Base-by-base conservation (phyloP, 257 asterid species). In the Cordia subcordata region DNA sequence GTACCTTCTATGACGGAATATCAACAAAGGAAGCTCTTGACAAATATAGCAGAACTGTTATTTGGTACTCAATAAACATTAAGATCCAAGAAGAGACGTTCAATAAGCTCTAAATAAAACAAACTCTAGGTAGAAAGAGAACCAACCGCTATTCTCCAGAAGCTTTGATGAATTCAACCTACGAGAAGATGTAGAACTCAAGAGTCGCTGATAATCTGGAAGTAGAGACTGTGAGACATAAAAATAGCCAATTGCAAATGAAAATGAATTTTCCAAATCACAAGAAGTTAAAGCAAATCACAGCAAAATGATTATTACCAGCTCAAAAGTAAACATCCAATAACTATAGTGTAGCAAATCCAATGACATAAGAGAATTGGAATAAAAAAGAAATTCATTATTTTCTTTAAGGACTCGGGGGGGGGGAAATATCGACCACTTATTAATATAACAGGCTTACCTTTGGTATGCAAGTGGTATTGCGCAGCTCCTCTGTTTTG, bases 101-200 rank as follows among this genome's bases (percentile, higher is more conserved):
- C 35, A 27, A 27, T 27, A 27, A 27, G 6, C 21, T 11, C 21
- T 16, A 60, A 59, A 27, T 11, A 47, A 19, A 23, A 54, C 32
- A 27, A 20, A 53, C 27, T 58, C 38, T 3, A 50, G 14, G 22
- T 37, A 35, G 22, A 0, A 21, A 19, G 51, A 54, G 47, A 49
- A 49, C 71, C 38, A 42, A 71, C 97, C 99, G 40, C 99, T 70
- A 78, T 90, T 87, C 69, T 93, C 99, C 67, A 85, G 78, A 79
- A 93, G 97, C 80, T 89, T 93, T 62, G 96, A 84, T 68, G 99
- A 81, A 84, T 93, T 93, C 79, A 93, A 82, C 76, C 99, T 84
- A 77, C 99, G 96, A 75, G 96, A 78, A 55, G 99, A 96, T 58
- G 61, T 71, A 68, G 96, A 83, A 81, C 96, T 82, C 85, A 93